Base-by-base conservation (phyloP, 1,284 basidiomycete species). In the Porodaedalea pini region DNA sequence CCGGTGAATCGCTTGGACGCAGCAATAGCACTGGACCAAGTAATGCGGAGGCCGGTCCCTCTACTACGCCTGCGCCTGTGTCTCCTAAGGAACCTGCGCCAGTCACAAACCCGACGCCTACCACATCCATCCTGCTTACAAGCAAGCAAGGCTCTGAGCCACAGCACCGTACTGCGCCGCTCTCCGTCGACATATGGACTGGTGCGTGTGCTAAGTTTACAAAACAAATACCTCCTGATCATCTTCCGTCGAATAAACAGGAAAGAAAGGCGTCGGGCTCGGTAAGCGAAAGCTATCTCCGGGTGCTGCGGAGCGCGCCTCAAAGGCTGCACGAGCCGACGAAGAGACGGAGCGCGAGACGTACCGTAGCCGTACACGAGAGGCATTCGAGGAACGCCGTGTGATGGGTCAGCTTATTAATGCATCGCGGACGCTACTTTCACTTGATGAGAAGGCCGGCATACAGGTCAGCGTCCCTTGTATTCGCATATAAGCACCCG, bases 181-280 rank as follows among this genome's bases (percentile, higher is more conserved):
- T 92, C 19, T 80, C 85, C 13, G 65, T 92, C 59, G 81, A 80
- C 47, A 85, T 91, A 76, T 91, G 90, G 90, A 69, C 79, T 72
- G 88, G 88, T 87, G 59, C 61, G 79, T 72, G 51, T 29, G 40
- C 41, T 56, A 52, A 25, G 25, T 51, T 31, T 8, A 52, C 41
- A n/a, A 41, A 13, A 31, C 40, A 44, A 37, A 21, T 13, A 31
- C 23, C 21, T 40, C 15, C 32, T 51, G 36, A 51, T 23, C 36
- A 45, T 48, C 27, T 37, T 17, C 39, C 27, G 27, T 23, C 40
- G 31, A 31, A 40, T 56, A 32, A 6, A 23, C 62, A 92, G 90
- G 90, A 31, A 87, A 81, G 70, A 82, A 79, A 64, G 90, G 90
- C 25, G 88, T 92, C 44, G 90, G 90, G 11, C 65, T 81, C 23